phyloP scores from a whole-genome alignment of 2,329 filamentous ascomycete genomes.

The Penicillium digitatum region DNA sequence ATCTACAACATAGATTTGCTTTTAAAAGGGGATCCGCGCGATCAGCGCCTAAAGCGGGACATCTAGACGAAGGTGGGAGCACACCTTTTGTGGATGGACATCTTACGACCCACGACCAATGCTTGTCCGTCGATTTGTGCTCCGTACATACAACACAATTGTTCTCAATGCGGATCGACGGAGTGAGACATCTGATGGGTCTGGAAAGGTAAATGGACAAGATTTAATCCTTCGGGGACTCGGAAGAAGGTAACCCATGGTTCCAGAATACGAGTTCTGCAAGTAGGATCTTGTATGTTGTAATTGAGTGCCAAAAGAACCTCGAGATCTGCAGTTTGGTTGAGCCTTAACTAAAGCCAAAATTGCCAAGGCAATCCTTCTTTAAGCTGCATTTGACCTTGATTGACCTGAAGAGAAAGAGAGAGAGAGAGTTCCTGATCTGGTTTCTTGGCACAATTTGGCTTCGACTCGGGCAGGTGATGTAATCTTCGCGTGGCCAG shows the following conservation, averaged over 20 bases:
- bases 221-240: not conserved
- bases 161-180: not conserved
- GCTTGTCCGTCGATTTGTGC: too few relatives aligned
- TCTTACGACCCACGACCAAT: not conserved
- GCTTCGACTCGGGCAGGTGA: not conserved
- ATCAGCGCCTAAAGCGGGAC: slow-evolving; percentile 5
- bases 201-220: not conserved
- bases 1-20: not conserved
- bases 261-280: not conserved
- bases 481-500: not conserved
- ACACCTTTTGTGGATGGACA: not conserved
- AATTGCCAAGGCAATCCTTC: not conserved
- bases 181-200: not conserved
- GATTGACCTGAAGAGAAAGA: too few relatives aligned
- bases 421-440: too few relatives aligned
- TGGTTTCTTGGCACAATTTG: not conserved
- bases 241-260: not conserved
- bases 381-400: too few relatives aligned
- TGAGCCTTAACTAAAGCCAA: not conserved
- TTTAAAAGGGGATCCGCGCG: not conserved
- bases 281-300: not conserved
- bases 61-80: not conserved
- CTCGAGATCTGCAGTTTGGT: not conserved
- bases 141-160: too few relatives aligned
- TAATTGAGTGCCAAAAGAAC: not conserved